phyloP scores from a whole-genome alignment of 768 basidiomycete species.

The Artomyces pyxidatus region DNA sequence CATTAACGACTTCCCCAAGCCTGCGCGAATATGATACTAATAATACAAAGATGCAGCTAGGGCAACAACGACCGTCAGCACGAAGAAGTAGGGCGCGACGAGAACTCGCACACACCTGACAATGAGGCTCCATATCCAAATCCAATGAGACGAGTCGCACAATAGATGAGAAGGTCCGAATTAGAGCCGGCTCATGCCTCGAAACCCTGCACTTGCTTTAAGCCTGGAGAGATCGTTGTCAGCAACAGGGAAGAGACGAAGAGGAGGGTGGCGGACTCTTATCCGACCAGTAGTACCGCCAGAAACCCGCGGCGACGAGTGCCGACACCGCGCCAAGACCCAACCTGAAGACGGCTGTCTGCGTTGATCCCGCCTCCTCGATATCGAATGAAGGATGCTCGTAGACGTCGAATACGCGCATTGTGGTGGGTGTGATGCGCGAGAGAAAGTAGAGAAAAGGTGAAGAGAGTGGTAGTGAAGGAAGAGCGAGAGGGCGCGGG shows the following conservation, averaged over 20 bases:
- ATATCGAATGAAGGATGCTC: conserved; percentile 16
- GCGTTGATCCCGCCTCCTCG: conserved; percentile 4
- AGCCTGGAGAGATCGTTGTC: background rate
- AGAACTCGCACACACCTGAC: too few species aligned
- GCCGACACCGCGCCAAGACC: conserved; percentile 10
- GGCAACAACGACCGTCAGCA: too few species aligned
- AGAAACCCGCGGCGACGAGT: conserved; percentile 8
- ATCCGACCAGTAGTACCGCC: conserved; percentile 14
- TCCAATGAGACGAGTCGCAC: too few species aligned
- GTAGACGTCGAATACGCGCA: conserved; percentile 16
- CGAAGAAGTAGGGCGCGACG: too few species aligned
- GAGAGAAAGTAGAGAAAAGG: background rate
- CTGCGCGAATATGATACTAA: too few species aligned
- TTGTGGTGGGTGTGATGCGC: background rate
- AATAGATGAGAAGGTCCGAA: too few species aligned
- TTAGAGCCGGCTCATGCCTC: background rate
- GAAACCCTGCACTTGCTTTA: background rate
- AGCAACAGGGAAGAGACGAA: background rate
- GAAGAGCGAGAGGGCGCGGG: background rate
- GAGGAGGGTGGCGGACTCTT: conserved; percentile 1
- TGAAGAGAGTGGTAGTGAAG: background rate
- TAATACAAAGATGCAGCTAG: background rate
- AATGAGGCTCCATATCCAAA: too few species aligned
- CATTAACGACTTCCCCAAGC: too few species aligned
- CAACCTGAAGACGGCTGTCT: conserved; percentile 7